Percentiles rank a stretch among this genome's conserved stretches.
phyloP scores from a whole-genome alignment of 345 rosid genomes.

The Dovyalis caffra region DNA sequence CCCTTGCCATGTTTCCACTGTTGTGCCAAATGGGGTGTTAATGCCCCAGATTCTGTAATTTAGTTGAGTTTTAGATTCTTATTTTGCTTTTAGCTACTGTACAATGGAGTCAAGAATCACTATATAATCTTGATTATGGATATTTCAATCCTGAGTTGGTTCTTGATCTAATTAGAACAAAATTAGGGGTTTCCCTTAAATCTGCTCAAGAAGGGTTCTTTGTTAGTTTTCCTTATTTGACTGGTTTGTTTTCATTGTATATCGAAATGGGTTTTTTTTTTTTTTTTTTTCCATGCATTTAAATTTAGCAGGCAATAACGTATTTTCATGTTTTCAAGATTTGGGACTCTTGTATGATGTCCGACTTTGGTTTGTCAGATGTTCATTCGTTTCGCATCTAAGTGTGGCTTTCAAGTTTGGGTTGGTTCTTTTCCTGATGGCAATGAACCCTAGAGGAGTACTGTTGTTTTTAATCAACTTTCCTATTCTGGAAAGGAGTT shows the following conservation, averaged over 20 bases:
- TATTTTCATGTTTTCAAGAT: neutral
- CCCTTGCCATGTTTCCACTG: neutral
- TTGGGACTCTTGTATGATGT: neutral
- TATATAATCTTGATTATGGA: neutral
- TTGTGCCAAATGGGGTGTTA: conserved; percentile 1
- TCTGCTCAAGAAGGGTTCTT: neutral
- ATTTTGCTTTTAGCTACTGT: neutral
- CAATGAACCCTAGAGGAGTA: neutral
- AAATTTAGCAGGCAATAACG: neutral
- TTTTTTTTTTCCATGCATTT: too few relatives aligned
- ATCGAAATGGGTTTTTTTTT: neutral
- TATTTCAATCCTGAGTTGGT: conserved; percentile 1
- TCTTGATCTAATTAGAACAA: neutral
- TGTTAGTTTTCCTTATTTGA: neutral
- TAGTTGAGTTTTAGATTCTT: conserved; percentile 1
- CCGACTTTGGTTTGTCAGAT: neutral
- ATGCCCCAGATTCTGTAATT: neutral
- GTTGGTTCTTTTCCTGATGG: neutral
- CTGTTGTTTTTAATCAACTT: neutral
- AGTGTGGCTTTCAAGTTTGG: neutral
- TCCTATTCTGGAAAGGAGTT: neutral
- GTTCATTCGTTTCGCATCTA: neutral
- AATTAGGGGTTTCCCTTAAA: neutral
- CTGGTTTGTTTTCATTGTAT: neutral
- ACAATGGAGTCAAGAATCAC: too few relatives aligned